phyloP scores from a whole-genome alignment of 352 stramenopile species.

The Ochromonadaceae sp. region DNA sequence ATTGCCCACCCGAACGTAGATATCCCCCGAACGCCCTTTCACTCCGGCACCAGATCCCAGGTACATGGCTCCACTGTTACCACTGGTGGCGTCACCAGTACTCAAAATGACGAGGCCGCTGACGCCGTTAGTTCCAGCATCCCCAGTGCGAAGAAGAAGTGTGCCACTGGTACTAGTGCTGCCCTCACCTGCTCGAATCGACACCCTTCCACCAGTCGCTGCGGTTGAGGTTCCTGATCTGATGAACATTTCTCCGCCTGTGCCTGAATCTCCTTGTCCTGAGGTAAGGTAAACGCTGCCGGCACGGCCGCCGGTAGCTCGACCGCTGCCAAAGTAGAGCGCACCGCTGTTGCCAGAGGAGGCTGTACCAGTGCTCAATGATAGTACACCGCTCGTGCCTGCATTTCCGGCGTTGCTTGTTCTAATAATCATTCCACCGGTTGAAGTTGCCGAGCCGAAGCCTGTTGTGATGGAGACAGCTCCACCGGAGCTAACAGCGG shows the following conservation, averaged over 20 bases:
- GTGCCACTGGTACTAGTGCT: not conserved
- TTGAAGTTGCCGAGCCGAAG: no score
- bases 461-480: not conserved
- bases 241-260: no score
- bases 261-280: no score
- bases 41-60: conserved; percentile 8
- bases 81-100: conserved; percentile 6
- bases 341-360: conserved; percentile 2
- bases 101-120: conserved; percentile 17
- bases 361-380: not conserved
- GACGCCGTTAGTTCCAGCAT: conserved; percentile 17
- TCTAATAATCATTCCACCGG: conserved; percentile 5
- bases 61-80: conserved; percentile 11
- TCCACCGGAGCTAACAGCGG: no score
- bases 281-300: no score
- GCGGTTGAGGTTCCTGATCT: no score
- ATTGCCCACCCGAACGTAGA: conserved; percentile 20
- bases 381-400: not conserved
- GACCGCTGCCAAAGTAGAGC: conserved; percentile 4
- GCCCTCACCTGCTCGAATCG: no score
- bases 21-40: conserved; percentile 7
- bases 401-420: conserved; percentile 4
- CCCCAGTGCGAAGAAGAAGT: conserved; percentile 3
- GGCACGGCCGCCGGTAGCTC: no score
- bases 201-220: not conserved